Base-by-base conservation (phyloP, 2,329 filamentous ascomycete species). In the Colletotrichum viniferum region DNA sequence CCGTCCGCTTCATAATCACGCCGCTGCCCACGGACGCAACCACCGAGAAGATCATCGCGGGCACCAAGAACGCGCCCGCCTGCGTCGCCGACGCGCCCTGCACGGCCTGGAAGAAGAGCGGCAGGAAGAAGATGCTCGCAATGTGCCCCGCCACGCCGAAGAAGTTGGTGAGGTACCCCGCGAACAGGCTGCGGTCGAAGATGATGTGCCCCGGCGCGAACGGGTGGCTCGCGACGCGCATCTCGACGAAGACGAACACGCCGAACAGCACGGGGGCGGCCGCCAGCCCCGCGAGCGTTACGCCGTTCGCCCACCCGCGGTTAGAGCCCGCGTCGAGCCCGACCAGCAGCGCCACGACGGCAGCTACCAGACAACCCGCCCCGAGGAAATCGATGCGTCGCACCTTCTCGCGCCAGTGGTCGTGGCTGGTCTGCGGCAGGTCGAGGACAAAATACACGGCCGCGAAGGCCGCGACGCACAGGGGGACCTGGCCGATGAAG, bases 181-280 rank as follows among this genome's bases (percentile, higher is more conserved):
- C 91, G 65, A 95, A 88, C 32, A 96, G 87, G 8, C 89, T 89
- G 8, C 88, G 87, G 80, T 94, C 89, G 79, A 95, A 92, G 77
- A 96, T 93, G 78, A 96, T 90, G 79, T 92, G 93, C 12, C 92
- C 91, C 0, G 95, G 94, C 0, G 94, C 94, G 78, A 96, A 95
- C 0, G 95, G 94, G 73, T 95, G 90, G 1, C 87, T 83, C 0
- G 94, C 94, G 13, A 95, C 83, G 77, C 90, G 90, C 77, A 89
- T 88, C 84, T 96, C 95, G 71, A 96, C 88, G 28, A 92, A 81
- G 28, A 95, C 78, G 82, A 96, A 96, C n/a, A 91, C 76, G 26
- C 87, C 82, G 81, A 95, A 94, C 3, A 95, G 85, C 1, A 89
- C 84, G 0, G 90, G 83, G 0, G 92, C 90, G 8, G 90, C 80